Evolutionary conservation across 345 rosid genomes (phyloP).

Genomic region (Cardamine occulta): DNA sequence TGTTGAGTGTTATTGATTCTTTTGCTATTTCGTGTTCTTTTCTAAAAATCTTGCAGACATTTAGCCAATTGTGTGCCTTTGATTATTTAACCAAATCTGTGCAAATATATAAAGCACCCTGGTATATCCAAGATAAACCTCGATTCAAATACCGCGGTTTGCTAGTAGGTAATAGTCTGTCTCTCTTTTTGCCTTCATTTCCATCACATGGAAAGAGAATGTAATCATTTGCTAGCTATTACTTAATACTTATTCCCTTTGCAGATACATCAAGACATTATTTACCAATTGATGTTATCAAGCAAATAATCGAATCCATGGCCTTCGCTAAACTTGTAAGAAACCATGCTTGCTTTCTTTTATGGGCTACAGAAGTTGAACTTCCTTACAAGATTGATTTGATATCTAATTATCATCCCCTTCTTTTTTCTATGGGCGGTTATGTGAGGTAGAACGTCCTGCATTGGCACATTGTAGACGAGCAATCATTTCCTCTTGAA

Average conservation of each 20-base stretch:
- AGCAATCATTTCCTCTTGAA: slow-evolving; percentile 91
- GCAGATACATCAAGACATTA: slow-evolving; percentile 96
- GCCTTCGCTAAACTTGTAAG: slow-evolving; percentile 95
- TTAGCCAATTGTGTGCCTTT: slow-evolving; percentile 86
- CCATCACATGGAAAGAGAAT: not conserved
- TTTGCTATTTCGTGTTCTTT: not conserved
- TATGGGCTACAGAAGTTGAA: not conserved
- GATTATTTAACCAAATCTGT: slow-evolving; percentile 74
- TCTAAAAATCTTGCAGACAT: slow-evolving; percentile 63
- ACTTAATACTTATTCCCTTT: slow-evolving; percentile 35
- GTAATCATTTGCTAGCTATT: not conserved
- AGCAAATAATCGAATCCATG: slow-evolving; percentile 89
- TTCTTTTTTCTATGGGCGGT: slow-evolving; percentile 45
- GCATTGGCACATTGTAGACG: slow-evolving; percentile 97
- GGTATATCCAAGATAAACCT: slow-evolving; percentile 87
- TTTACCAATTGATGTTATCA: slow-evolving; percentile 72
- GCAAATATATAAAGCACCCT: slow-evolving; percentile 73
- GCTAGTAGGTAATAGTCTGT: slow-evolving; percentile 57
- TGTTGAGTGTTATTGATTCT: not conserved
- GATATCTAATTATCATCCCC: slow-evolving; percentile 10
- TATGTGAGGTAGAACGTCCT: slow-evolving; percentile 80
- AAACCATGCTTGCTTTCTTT: slow-evolving; percentile 32
- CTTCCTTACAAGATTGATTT: not conserved
- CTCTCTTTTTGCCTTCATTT: not conserved
- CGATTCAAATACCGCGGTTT: slow-evolving; percentile 90